Evolutionary conservation across 257 asterid species (phyloP).

Genomic region (Fraxinus pennsylvanica): DNA sequence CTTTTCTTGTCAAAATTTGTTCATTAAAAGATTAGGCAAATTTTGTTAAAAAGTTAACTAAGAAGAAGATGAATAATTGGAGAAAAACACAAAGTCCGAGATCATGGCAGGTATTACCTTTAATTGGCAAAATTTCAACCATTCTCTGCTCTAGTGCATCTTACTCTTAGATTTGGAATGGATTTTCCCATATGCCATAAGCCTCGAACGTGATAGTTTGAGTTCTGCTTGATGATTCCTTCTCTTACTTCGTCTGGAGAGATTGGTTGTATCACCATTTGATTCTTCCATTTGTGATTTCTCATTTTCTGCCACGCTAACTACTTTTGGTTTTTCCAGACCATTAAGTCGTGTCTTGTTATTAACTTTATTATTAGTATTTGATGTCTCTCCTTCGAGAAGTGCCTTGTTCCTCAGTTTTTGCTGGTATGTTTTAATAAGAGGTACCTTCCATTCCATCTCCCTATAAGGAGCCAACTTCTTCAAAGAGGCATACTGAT

Average conservation of each 20-base stretch:
- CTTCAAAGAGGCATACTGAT: constrained; percentile 46
- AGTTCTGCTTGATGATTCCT: constrained; percentile 51
- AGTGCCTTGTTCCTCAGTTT: constrained; percentile 26
- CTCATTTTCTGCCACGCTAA: constrained; percentile 31
- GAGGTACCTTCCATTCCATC: constrained; percentile 55
- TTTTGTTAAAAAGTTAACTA: background rate
- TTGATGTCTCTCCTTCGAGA: constrained; percentile 21
- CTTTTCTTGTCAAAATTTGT: background rate
- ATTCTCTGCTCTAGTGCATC: constrained; percentile 34
- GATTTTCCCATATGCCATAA: constrained; percentile 57
- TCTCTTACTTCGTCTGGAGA: constrained; percentile 54
- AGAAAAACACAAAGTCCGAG: background rate
- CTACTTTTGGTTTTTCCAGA: constrained; percentile 31
- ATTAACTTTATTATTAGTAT: constrained; percentile 10
- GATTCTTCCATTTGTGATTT: constrained; percentile 27
- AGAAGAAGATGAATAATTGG: background rate
- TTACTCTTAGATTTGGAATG: constrained; percentile 51
- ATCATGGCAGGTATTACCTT: background rate
- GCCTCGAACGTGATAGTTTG: constrained; percentile 48
- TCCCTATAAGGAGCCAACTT: constrained; percentile 54
- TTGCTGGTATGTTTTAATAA: constrained; percentile 24
- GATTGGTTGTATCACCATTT: constrained; percentile 30
- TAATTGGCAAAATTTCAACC: constrained; percentile 13
- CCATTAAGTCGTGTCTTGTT: constrained; percentile 27
- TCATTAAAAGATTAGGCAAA: background rate